Evolutionary conservation across 768 basidiomycete species (phyloP), one percentile per base, ranked within the genome.

Genomic region (Suillus spraguei): DNA sequence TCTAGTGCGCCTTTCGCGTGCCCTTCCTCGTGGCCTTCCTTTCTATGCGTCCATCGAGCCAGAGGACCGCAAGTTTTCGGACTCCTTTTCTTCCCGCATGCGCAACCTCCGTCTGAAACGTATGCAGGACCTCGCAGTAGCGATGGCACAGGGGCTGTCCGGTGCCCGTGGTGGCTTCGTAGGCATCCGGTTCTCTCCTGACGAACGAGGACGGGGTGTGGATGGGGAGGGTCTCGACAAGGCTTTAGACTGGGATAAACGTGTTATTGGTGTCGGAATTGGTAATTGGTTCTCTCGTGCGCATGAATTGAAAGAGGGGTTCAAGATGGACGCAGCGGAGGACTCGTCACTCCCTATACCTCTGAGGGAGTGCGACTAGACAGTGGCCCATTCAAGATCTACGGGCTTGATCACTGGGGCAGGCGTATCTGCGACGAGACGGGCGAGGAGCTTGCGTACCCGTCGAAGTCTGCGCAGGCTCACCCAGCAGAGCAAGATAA

Each of bases 121-220:
- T 16, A 70, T 79, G 62, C 71, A 70, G 44, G 46, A 69, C 16
- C 64, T 81, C 35, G 63, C 69, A 13, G 14, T 71, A 16, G 66
- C 76, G 39, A 63, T 80, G 50, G 72, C 72, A 8, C 63, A 68
- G 53, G 62, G 70, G 14, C 70, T 82, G 7, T 67, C 67, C n/a
- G 81, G 81, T 5, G 59, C 70, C 41, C 69, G 72, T 20, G 81
- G 80, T 38, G 81, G 81, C 0, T 63, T 78, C 46, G 59, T 79
- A 24, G 79, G 80, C 9, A 62, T 81, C 20, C 72, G 81, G 8
- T 75, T 79, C 65, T 62, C 49, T 14, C 39, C 70, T 14, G 64
- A 69, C 14, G 67, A 73, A 53, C 60, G 68, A 8, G 80, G 81
- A 0, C 70, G 79, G 13, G 77, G 75, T 0, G 68, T 79, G 59